These are phyloP conservation scores for Cytospora leucostoma DNA, from an alignment of 2,329 filamentous ascomycete genomes.

Conservation along the genomic window DNA sequence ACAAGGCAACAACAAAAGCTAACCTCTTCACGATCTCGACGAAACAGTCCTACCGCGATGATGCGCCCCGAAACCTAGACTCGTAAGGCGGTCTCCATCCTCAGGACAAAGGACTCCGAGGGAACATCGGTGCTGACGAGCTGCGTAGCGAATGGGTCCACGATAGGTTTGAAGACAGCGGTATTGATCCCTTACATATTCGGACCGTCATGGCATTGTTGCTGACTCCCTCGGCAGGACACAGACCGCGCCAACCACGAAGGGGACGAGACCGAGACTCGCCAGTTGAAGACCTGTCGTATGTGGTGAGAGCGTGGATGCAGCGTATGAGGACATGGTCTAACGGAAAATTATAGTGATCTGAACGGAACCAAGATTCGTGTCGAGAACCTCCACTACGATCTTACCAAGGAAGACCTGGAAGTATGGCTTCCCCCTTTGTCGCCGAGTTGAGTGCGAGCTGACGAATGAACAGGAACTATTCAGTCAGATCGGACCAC, in stretches of 20 bases:
- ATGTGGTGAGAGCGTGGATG: neutral
- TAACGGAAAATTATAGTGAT: slow-evolving; percentile 47
- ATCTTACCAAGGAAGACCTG: slow-evolving; percentile 81
- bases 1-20: slow-evolving; percentile 42
- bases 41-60: slow-evolving; percentile 62
- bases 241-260: slow-evolving; percentile 26
- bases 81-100: slow-evolving; percentile 51
- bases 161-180: slow-evolving; percentile 80
- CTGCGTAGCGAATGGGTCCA: slow-evolving; percentile 83
- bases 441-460: neutral
- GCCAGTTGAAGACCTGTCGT: slow-evolving; percentile 19
- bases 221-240: slow-evolving; percentile 29
- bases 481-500: slow-evolving; percentile 74
- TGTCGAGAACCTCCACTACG: slow-evolving; percentile 91
- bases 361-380: slow-evolving; percentile 66
- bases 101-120: neutral
- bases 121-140: slow-evolving; percentile 32
- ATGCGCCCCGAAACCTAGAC: slow-evolving; percentile 67
- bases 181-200: slow-evolving; percentile 39
- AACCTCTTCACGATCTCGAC: slow-evolving; percentile 44
- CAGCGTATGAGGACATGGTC: slow-evolving; percentile 10
- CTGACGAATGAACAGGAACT: slow-evolving; percentile 62
- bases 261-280: slow-evolving; percentile 26
- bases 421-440: slow-evolving; percentile 54
- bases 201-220: neutral